phyloP scores from a whole-genome alignment of 306 rosid genomes.

The Vicia faba region DNA sequence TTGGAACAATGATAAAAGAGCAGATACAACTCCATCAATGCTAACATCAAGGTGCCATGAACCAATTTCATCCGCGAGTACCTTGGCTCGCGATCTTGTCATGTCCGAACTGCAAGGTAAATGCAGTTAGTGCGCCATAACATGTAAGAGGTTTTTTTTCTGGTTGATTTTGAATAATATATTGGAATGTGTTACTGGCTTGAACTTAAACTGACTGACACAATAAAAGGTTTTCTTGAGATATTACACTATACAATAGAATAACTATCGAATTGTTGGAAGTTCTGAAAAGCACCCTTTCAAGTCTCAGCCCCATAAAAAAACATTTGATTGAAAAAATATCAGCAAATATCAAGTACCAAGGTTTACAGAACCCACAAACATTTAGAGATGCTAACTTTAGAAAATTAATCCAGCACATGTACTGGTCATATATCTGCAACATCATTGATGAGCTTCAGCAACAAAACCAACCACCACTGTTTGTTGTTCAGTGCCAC shows the following conservation, averaged over 20 bases:
- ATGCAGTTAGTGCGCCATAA: conserved; percentile 14
- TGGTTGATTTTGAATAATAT: conserved; percentile 15
- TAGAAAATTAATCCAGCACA: conserved; percentile 6
- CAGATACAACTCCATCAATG: conserved; percentile 78
- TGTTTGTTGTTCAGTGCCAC: not conserved
- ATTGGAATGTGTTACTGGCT: conserved; percentile 23
- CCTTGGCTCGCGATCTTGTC: conserved; percentile 73
- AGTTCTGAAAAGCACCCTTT: conserved; percentile 18
- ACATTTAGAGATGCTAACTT: conserved; percentile 19
- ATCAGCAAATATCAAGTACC: conserved; percentile 15
- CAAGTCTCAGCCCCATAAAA: conserved; percentile 2
- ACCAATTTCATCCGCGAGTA: conserved; percentile 85
- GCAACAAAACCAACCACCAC: conserved; percentile 5
- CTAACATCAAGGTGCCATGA: conserved; percentile 93
- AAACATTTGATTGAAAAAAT: conserved; percentile 2
- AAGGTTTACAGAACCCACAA: conserved; percentile 12
- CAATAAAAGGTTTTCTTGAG: conserved; percentile 17
- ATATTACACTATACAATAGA: conserved; percentile 12
- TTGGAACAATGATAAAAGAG: conserved; percentile 74
- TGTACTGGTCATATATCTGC: conserved; percentile 9
- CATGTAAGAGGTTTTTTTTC: not conserved
- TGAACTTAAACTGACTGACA: conserved; percentile 12
- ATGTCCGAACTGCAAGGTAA: conserved; percentile 72
- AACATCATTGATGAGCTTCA: conserved; percentile 17
- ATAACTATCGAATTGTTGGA: conserved; percentile 15